A percentile compares a stretch with the other conserved stretches of the same genome.
phyloP scores from a whole-genome alignment of 306 rosid species.

The Alnus glutinosa region DNA sequence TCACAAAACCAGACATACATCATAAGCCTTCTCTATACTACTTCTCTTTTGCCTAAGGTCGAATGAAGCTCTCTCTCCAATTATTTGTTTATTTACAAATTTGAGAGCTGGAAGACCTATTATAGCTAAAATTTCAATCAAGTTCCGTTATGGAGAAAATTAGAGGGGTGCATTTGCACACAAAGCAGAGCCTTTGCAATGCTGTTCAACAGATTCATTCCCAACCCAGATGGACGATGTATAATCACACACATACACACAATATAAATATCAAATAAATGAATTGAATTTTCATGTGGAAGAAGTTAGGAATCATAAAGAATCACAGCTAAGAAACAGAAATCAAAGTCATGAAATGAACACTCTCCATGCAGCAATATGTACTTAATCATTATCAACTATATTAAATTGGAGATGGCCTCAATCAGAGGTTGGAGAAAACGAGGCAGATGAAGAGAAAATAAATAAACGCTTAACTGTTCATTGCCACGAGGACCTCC shows the following conservation, averaged over 20 bases:
- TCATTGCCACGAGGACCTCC: slow-evolving; percentile 85
- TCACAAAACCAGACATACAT: too few species aligned
- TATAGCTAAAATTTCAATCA: not conserved
- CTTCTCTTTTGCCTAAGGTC: too few species aligned
- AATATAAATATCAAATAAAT: too few species aligned
- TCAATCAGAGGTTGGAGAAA: not conserved
- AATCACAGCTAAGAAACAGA: not conserved
- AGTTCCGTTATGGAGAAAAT: not conserved
- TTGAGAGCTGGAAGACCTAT: not conserved
- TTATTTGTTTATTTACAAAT: not conserved
- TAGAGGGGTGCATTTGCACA: not conserved
- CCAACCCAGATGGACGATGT: not conserved
- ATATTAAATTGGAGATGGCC: not conserved
- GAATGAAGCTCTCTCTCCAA: not conserved
- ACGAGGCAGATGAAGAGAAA: slow-evolving; percentile 11
- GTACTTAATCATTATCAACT: not conserved
- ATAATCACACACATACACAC: not conserved
- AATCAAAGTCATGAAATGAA: not conserved
- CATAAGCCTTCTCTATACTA: not conserved
- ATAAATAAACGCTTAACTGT: slow-evolving; percentile 53
- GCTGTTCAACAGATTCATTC: not conserved
- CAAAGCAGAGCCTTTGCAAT: not conserved
- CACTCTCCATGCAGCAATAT: not conserved
- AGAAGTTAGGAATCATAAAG: not conserved
- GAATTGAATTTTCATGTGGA: not conserved